These are phyloP conservation scores for Monascus purpureus DNA, from an alignment of 495 filamentous ascomycete species.

Conservation along the genomic window DNA sequence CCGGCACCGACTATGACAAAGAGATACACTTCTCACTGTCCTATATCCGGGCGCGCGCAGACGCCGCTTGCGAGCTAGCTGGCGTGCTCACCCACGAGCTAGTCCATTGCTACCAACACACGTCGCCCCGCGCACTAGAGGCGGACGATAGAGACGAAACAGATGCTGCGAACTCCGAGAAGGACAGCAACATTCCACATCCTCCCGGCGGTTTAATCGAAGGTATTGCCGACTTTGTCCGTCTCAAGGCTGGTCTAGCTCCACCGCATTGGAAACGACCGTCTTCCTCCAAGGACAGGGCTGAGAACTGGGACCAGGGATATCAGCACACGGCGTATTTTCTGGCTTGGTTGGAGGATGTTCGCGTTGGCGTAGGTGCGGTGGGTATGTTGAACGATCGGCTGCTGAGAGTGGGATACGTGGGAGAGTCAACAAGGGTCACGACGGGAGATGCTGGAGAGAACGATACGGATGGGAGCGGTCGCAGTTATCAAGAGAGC, in stretches of 20 bases:
- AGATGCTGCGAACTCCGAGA: background rate
- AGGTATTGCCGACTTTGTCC: slow-evolving; percentile 89
- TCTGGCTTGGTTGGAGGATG: slow-evolving; percentile 54
- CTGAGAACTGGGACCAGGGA: slow-evolving; percentile 65
- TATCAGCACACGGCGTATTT: slow-evolving; percentile 93
- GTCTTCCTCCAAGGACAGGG: slow-evolving; percentile 29
- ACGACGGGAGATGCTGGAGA: slow-evolving; percentile 4
- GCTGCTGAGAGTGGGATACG: slow-evolving; percentile 39
- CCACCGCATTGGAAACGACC: slow-evolving; percentile 76
- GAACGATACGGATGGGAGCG: slow-evolving; percentile 10
- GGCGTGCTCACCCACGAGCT: slow-evolving; percentile 88
- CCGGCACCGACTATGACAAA: slow-evolving; percentile 79
- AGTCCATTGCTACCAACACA: slow-evolving; percentile 90
- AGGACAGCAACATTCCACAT: slow-evolving; percentile 8
- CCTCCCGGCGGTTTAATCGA: slow-evolving; percentile 73
- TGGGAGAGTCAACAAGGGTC: slow-evolving; percentile 14
- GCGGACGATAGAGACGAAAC: slow-evolving; percentile 1
- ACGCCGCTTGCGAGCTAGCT: slow-evolving; percentile 47
- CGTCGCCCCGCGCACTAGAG: slow-evolving; percentile 38
- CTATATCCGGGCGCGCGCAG: slow-evolving; percentile 45
- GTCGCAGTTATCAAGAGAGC: slow-evolving; percentile 37
- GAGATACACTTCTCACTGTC: slow-evolving; percentile 79
- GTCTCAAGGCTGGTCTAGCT: slow-evolving; percentile 54
- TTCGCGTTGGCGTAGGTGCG: slow-evolving; percentile 56
- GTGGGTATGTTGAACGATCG: slow-evolving; percentile 61